phyloP scores from a whole-genome alignment of 371 early-diverging fungal species.

The Mortierella sp. region DNA sequence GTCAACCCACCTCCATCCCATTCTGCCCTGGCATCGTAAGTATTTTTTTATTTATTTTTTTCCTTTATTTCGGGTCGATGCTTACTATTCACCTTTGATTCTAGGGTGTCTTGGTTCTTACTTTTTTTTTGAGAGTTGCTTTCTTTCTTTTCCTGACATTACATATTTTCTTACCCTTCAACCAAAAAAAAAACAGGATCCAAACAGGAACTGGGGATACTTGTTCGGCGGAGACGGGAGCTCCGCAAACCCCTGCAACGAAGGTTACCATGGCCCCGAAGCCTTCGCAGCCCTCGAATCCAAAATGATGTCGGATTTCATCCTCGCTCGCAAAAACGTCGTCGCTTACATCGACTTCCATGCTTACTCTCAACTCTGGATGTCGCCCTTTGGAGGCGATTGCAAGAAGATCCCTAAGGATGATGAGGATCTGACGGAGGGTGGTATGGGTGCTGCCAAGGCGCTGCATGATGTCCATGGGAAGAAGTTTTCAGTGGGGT shows the following conservation, averaged over 20 bases:
- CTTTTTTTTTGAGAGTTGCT: background rate
- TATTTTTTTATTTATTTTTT: too few species aligned
- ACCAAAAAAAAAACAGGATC: slow-evolving; percentile 14
- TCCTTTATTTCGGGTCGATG: background rate
- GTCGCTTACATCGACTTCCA: slow-evolving; percentile 69
- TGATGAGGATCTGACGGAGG: slow-evolving; percentile 56
- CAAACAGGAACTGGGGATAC: slow-evolving; percentile 61
- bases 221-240: slow-evolving; percentile 51
- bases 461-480: slow-evolving; percentile 66
- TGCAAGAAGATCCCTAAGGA: slow-evolving; percentile 55
- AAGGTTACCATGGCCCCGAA: slow-evolving; percentile 59
- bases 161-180: background rate
- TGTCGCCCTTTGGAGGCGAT: slow-evolving; percentile 59
- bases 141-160: background rate
- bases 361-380: slow-evolving; percentile 68
- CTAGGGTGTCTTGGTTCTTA: background rate
- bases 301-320: slow-evolving; percentile 61
- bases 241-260: slow-evolving; percentile 58
- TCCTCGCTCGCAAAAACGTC: slow-evolving; percentile 43
- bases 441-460: slow-evolving; percentile 59
- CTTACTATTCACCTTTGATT: background rate
- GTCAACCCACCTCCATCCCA: slow-evolving; percentile 58
- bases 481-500: slow-evolving; percentile 63
- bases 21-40: slow-evolving; percentile 61
- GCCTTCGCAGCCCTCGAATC: slow-evolving; percentile 61